Conservation (phyloP, 805 yeast genomes). For the Suhomyces pyralidae region DNA sequence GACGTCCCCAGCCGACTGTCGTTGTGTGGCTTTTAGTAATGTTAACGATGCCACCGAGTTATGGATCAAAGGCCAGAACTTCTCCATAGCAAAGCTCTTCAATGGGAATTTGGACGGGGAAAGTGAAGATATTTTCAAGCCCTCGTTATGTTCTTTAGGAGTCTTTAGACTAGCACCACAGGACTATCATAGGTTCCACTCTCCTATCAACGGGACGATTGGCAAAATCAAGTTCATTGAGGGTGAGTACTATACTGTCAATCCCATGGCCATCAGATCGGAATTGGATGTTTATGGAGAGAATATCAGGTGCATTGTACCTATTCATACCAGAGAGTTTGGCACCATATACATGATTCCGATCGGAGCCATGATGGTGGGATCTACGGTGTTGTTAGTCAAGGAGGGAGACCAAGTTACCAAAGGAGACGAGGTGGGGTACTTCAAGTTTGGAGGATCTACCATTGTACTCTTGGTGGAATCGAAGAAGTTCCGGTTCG, state of each 20-base stretch:
- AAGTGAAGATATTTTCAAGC: constrained; percentile 28
- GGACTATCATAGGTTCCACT: constrained; percentile 92
- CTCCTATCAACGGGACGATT: constrained; percentile 75
- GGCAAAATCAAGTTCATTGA: constrained; percentile 66
- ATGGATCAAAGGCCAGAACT: constrained; percentile 88
- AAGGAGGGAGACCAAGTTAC: constrained; percentile 53
- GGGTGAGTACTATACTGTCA: constrained; percentile 94
- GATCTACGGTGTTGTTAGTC: constrained; percentile 75
- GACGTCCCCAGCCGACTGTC: constrained; percentile 83
- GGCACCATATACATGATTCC: constrained; percentile 77
- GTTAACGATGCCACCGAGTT: constrained; percentile 62
- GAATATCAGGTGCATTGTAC: constrained; percentile 74
- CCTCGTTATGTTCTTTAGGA: constrained; percentile 57
- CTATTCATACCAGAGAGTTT: constrained; percentile 71
- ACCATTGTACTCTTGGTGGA: constrained; percentile 72
- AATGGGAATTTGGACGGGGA: constrained; percentile 44
- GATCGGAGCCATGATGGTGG: constrained; percentile 99
- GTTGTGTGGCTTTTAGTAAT: constrained; percentile 67
- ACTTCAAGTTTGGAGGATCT: constrained; percentile 95
- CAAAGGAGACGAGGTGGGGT: constrained; percentile 85
- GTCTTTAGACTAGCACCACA: constrained; percentile 93
- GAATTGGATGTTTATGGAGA: constrained; percentile 90
- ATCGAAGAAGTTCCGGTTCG: constrained; percentile 51
- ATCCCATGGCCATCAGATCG: constrained; percentile 94
- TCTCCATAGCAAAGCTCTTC: constrained; percentile 63